Evolutionary conservation across 2,329 filamentous ascomycete genomes (phyloP).

Genomic region (Colletotrichum viniferum): DNA sequence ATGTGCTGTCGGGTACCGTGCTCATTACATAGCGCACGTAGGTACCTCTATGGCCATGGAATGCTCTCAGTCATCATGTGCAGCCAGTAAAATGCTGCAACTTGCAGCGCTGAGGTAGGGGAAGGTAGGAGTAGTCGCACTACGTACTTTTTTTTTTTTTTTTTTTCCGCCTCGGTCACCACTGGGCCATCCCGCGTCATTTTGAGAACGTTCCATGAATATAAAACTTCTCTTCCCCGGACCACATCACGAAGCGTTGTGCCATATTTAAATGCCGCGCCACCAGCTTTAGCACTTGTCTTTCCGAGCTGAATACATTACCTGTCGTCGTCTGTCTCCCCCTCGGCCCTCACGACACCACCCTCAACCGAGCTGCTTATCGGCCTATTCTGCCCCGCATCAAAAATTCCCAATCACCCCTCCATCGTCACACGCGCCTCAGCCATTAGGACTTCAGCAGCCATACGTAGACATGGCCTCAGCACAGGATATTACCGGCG

Average conservation of each 20-base stretch:
- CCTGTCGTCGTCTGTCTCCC: neutral
- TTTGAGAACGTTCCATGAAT: neutral
- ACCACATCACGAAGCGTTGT: neutral
- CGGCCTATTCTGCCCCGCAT: neutral
- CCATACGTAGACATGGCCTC: slow-evolving; percentile 44
- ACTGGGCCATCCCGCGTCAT: slow-evolving; percentile 7
- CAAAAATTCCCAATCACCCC: slow-evolving; percentile 8
- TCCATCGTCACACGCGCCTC: neutral
- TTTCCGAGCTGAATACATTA: neutral
- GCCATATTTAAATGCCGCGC: neutral
- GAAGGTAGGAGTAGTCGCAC: neutral
- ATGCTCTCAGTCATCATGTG: neutral
- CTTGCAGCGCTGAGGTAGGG: neutral
- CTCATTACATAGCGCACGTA: neutral
- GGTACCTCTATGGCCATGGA: neutral
- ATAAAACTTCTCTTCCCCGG: slow-evolving; percentile 6
- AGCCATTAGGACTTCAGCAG: neutral
- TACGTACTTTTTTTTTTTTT: neutral
- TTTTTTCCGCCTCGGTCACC: neutral
- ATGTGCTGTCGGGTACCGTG: neutral
- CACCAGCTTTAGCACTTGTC: neutral
- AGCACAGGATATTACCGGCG: slow-evolving; percentile 53
- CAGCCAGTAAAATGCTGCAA: neutral
- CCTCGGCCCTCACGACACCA: neutral
- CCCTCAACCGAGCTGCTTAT: neutral